phyloP scores from a whole-genome alignment of 1,284 basidiomycete species.

The Irpex sp. region DNA sequence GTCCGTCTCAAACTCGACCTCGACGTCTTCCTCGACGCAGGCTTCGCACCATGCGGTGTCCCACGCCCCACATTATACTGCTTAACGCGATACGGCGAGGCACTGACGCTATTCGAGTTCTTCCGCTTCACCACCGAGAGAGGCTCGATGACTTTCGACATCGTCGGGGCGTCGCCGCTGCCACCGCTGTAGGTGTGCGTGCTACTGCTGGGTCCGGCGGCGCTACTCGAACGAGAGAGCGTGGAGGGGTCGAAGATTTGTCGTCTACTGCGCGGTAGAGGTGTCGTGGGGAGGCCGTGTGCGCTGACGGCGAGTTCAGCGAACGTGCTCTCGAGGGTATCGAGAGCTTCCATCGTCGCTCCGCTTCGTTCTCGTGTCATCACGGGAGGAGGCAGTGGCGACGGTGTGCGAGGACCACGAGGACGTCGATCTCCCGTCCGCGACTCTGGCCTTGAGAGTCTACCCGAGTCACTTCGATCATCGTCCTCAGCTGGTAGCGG shows the following conservation, averaged over 20 bases:
- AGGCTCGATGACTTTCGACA: conserved; percentile 52
- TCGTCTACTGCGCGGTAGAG: conserved; percentile 64
- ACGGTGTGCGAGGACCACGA: conserved; percentile 67
- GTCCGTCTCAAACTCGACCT: conserved; percentile 38
- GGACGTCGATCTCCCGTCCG: conserved; percentile 52
- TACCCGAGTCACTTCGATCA: conserved; percentile 26
- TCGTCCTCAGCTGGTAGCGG: conserved; percentile 8
- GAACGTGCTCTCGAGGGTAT: conserved; percentile 21
- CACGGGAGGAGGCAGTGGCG: conserved; percentile 48
- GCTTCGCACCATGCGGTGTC: conserved; percentile 45
- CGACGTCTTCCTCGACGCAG: conserved; percentile 40
- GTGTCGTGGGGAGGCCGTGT: conserved; percentile 26
- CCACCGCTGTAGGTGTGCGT: conserved; percentile 37
- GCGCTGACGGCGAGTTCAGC: conserved; percentile 14
- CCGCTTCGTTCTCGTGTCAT: conserved; percentile 26
- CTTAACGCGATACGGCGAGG: conserved; percentile 38
- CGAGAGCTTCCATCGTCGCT: conserved; percentile 38
- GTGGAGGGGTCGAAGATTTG: conserved; percentile 48
- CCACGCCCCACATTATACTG: conserved; percentile 22
- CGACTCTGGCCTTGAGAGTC: conserved; percentile 32
- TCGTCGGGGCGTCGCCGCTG: conserved; percentile 27
- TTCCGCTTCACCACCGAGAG: conserved; percentile 83
- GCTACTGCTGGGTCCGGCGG: neutral
- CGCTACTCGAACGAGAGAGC: neutral
- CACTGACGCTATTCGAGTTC: conserved; percentile 46